A percentile compares a stretch with the other conserved stretches of the same genome.
phyloP scores from a whole-genome alignment of 306 rosid species.

The Fagus sylvatica region DNA sequence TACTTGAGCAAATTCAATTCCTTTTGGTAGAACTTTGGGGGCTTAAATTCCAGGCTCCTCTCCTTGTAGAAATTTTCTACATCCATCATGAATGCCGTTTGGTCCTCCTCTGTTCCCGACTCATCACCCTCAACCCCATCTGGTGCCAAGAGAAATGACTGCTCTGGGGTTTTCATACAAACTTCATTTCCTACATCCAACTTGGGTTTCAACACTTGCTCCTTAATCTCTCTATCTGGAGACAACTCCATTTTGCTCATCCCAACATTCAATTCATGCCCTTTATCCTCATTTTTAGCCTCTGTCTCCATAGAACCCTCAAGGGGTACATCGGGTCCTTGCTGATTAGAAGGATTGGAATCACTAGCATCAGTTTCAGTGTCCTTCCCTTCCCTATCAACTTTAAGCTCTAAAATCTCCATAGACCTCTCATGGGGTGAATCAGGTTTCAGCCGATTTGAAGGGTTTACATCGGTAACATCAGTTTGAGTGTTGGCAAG shows the following conservation, averaged over 20 bases:
- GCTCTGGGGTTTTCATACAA: conserved; percentile 33
- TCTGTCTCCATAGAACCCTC: conserved; percentile 6
- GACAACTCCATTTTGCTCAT: conserved; percentile 22
- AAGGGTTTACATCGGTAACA: neutral
- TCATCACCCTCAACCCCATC: conserved; percentile 66
- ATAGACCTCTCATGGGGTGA: neutral
- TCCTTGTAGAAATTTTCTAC: conserved; percentile 82
- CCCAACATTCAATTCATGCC: conserved; percentile 12
- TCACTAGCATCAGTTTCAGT: neutral
- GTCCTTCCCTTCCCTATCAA: neutral
- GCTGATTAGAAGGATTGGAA: neutral
- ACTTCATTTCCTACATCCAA: conserved; percentile 24
- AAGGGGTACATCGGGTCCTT: neutral
- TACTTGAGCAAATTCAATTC: conserved; percentile 92
- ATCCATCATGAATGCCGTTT: conserved; percentile 79
- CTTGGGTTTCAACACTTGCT: conserved; percentile 11
- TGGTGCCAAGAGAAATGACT: conserved; percentile 53
- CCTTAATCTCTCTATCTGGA: conserved; percentile 6
- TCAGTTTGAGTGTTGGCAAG: neutral
- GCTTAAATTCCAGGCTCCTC: conserved; percentile 89
- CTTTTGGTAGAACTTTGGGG: conserved; percentile 96
- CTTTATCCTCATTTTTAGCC: conserved; percentile 12
- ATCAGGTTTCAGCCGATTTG: neutral
- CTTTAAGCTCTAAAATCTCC: neutral
- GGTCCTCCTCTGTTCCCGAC: conserved; percentile 92